Evolutionary conservation across 2,329 filamentous ascomycete genomes (phyloP).

Genomic region (Aspergillus pseudotamarii): DNA sequence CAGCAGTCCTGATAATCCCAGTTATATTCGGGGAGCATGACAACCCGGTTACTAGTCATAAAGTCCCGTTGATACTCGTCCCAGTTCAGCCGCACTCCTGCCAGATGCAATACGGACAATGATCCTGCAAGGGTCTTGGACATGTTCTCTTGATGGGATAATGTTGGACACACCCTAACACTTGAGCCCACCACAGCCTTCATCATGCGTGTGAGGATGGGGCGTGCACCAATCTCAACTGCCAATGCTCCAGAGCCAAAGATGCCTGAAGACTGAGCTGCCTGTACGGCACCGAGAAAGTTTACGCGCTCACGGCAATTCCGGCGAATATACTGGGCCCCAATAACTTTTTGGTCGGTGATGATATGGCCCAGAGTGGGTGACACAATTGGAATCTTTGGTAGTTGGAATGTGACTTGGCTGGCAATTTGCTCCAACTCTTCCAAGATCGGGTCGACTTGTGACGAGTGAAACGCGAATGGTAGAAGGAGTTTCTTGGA

Average conservation of each 20-base stretch:
- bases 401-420: slow-evolving; percentile 39
- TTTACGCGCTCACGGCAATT: slow-evolving; percentile 1
- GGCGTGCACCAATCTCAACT: slow-evolving; percentile 46
- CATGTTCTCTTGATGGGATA: slow-evolving; percentile 43
- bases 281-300: slow-evolving; percentile 33
- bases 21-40: slow-evolving; percentile 14
- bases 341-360: slow-evolving; percentile 27
- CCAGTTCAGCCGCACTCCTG: slow-evolving; percentile 42
- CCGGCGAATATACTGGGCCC: not conserved
- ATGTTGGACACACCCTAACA: not conserved
- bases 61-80: slow-evolving; percentile 47
- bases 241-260: not conserved
- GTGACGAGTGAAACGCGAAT: slow-evolving; percentile 33
- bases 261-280: slow-evolving; percentile 11
- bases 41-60: slow-evolving; percentile 26
- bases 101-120: slow-evolving; percentile 36
- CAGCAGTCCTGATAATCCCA: not conserved
- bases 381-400: slow-evolving; percentile 48
- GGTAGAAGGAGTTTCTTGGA: not conserved
- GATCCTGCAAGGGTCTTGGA: slow-evolving; percentile 43
- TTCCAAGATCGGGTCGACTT: not conserved
- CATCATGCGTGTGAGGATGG: slow-evolving; percentile 49
- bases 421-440: slow-evolving; percentile 18
- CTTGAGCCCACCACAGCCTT: slow-evolving; percentile 30
- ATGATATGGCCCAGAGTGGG: slow-evolving; percentile 47